Base-by-base conservation (phyloP, 176 grass and related monocot genomes). In the Rhynchospora tenuis region DNA sequence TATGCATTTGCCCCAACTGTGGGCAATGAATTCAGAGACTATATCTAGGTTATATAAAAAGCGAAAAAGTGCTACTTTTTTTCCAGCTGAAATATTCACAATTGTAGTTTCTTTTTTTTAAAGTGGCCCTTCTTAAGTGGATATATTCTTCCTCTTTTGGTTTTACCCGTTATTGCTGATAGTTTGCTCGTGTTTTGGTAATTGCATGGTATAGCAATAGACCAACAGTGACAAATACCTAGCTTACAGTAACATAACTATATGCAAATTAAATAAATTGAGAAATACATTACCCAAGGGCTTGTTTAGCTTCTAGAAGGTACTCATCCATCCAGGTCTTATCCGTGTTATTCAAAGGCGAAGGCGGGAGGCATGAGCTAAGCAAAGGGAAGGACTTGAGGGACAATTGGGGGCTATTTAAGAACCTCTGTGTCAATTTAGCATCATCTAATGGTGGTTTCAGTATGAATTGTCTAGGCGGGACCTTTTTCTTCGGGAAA, bases 241-340 rank as follows among this genome's bases (percentile, higher is more conserved):
- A 74, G 70, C 9, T 75, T 52, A 75, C 72, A 75, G 5, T 54
- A 1, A 55, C 12, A 12, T 54, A 28, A 28, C 12, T 56, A 55
- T 64, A 67, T 67, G 44, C 33, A 64, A 82, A 82, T 57, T 7
- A 63, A 64, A 29, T 13, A 80, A 22, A 51, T 52, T 52, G 38
- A 64, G 13, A 55, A 82, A 65, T 82, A 16, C 27, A 61, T 81
- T 82, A 82, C 16, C 96, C 96, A 9, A 95, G 96, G 46, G 96
- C 96, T 90, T 99, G 96, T 85, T 95, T 99, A 68, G 93, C 93
- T 88, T 99, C 96, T 27, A 99, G 91, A 64, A 99, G 91, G 83
- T 99, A 99, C 89, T 99, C 93, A 47, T 93, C 96, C 46, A 95
- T 93, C 96, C 96, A 99, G 23, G 84, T 90, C 45, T 62, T 85